Evolutionary conservation across 192 early-diverging fungal species (phyloP).

Genomic region (Coemansia sp.): DNA sequence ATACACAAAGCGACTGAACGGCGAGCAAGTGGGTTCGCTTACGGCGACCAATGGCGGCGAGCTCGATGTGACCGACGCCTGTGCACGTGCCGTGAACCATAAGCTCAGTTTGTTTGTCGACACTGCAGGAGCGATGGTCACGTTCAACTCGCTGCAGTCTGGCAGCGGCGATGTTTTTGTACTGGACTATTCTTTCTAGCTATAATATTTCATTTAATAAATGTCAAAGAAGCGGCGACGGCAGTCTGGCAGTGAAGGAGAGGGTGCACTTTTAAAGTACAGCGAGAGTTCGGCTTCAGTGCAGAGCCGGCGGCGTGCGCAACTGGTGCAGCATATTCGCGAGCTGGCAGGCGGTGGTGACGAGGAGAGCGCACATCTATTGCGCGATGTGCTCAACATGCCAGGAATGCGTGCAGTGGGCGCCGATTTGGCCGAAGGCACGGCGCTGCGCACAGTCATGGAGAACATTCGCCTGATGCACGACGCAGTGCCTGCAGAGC

Average conservation of each 20-base stretch:
- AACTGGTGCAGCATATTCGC: conserved; percentile 9
- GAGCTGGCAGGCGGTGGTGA: conserved; percentile 12
- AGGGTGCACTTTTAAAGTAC: not conserved
- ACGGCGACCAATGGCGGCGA: conserved; percentile 11
- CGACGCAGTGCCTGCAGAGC: conserved; percentile 6
- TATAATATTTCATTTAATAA: not conserved
- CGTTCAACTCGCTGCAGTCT: conserved; percentile 48
- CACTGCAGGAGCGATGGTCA: conserved; percentile 18
- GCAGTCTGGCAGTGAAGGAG: not conserved
- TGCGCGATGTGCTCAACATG: conserved; percentile 23
- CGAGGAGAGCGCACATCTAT: conserved; percentile 17
- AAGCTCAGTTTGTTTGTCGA: conserved; percentile 48
- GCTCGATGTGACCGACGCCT: conserved; percentile 37
- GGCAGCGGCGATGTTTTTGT: conserved; percentile 32
- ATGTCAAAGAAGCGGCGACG: not conserved
- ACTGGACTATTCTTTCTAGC: conserved; percentile 6
- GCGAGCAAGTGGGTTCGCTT: conserved; percentile 19
- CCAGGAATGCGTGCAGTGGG: not conserved
- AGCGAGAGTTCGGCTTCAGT: conserved; percentile 24
- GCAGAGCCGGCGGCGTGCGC: conserved; percentile 35
- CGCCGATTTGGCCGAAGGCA: not conserved
- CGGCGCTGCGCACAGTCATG: conserved; percentile 16
- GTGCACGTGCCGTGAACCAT: conserved; percentile 18
- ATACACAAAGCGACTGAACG: conserved; percentile 27
- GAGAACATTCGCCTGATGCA: conserved; percentile 23